These are phyloP conservation scores for Suillus paluster DNA, from an alignment of 768 basidiomycete species.

Conservation along the genomic window DNA sequence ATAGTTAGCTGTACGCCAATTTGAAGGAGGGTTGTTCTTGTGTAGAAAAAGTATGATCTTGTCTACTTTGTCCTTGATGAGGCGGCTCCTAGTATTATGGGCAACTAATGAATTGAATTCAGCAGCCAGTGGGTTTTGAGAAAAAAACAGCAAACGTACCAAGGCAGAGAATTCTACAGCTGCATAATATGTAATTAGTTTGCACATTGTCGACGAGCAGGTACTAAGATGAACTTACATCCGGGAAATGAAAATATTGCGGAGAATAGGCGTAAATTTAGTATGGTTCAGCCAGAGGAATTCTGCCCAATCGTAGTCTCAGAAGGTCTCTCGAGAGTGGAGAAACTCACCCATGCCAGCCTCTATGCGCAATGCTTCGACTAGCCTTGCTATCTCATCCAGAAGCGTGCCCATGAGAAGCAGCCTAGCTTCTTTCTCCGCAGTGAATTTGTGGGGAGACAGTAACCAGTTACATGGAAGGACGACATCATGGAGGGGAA, in stretches of 20 bases:
- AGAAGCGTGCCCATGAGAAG: conserved; percentile 17
- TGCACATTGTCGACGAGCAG: background rate
- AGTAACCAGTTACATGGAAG: conserved; percentile 61
- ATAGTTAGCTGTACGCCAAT: conserved; percentile 13
- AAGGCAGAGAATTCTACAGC: conserved; percentile 52
- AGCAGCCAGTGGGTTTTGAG: background rate
- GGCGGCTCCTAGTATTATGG: conserved; percentile 31
- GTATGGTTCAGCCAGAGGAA: conserved; percentile 13
- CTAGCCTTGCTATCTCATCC: conserved; percentile 23
- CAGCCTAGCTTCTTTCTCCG: conserved; percentile 14
- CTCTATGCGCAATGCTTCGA: conserved; percentile 36
- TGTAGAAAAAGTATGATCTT: conserved; percentile 16
- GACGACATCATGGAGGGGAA: conserved; percentile 47
- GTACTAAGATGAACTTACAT: conserved; percentile 41
- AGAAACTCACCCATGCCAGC: conserved; percentile 29
- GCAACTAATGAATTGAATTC: conserved; percentile 28
- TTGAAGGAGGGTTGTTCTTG: background rate
- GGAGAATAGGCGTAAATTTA: conserved; percentile 23
- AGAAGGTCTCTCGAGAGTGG: background rate
- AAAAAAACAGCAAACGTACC: conserved; percentile 38
- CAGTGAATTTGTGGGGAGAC: conserved; percentile 18
- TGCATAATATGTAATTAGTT: conserved; percentile 22
- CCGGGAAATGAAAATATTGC: conserved; percentile 49
- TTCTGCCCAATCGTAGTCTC: background rate
- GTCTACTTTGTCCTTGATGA: conserved; percentile 9